phyloP scores from a whole-genome alignment of 305 asterid genomes.

The Coffea humblotiana region DNA sequence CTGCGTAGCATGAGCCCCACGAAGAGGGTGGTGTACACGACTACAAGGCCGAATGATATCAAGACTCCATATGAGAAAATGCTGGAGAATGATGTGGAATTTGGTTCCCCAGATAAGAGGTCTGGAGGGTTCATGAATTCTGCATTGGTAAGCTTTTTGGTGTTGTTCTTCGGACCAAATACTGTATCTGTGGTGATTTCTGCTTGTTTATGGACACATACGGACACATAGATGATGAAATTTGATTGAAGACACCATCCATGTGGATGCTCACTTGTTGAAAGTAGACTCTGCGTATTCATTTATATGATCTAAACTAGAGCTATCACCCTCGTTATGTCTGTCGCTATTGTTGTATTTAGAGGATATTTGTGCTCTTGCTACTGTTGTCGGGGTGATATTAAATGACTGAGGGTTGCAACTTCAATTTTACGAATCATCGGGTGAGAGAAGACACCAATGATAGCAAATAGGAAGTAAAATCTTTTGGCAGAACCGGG shows the following conservation, averaged over 20 bases:
- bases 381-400: background rate
- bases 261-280: background rate
- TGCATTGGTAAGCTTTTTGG: conserved; percentile 76
- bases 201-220: background rate
- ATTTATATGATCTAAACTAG: background rate
- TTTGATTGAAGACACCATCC: background rate
- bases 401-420: background rate
- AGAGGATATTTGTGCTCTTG: no score
- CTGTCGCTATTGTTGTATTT: background rate
- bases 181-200: background rate
- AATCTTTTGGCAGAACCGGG: background rate
- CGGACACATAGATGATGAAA: background rate
- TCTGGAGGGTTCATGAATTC: conserved; percentile 96
- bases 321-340: background rate
- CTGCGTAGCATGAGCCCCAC: conserved; percentile 67
- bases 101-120: conserved; percentile 97
- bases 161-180: background rate
- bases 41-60: conserved; percentile 87
- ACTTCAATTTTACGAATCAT: background rate
- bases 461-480: background rate
- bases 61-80: conserved; percentile 94
- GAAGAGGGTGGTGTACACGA: conserved; percentile 72
- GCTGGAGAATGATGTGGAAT: conserved; percentile 93
- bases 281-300: background rate
- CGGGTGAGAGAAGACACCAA: background rate